Evolutionary conservation across 805 yeast genomes (phyloP).

Genomic region (Soucietia sequanensis): DNA sequence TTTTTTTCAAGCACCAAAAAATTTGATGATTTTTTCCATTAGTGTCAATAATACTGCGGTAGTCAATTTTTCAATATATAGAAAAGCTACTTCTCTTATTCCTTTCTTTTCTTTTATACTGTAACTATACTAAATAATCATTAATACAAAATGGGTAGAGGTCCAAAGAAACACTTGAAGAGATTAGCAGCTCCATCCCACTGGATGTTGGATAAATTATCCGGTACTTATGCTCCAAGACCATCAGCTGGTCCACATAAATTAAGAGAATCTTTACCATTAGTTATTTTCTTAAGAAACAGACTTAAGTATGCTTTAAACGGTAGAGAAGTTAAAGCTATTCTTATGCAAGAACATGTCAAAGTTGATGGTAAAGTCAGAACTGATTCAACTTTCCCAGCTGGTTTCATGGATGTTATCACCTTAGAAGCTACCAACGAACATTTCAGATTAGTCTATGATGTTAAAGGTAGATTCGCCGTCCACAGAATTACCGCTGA

Average conservation of each 20-base stretch:
- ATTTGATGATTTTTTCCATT: too few species aligned
- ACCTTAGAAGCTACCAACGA: constrained; percentile 32
- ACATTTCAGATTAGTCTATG: constrained; percentile 28
- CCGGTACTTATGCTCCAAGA: constrained; percentile 36
- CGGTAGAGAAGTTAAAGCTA: constrained; percentile 35
- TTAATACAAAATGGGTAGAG: constrained; percentile 21
- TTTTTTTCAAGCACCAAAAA: too few species aligned
- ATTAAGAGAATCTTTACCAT: constrained; percentile 35
- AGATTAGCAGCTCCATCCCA: constrained; percentile 38
- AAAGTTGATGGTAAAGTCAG: constrained; percentile 35
- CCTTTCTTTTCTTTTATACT: constrained; percentile 3
- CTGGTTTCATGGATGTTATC: constrained; percentile 33
- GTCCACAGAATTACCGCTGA: constrained; percentile 28
- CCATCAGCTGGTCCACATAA: constrained; percentile 35
- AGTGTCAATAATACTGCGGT: too few species aligned
- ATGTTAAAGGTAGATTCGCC: constrained; percentile 27
- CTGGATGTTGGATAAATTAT: constrained; percentile 39
- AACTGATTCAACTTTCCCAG: constrained; percentile 32
- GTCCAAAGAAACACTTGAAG: constrained; percentile 35
- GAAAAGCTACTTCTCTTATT: neutral
- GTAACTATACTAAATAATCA: constrained; percentile 2
- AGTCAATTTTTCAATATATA: too few species aligned
- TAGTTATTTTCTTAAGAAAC: constrained; percentile 33
- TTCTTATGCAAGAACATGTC: constrained; percentile 33
- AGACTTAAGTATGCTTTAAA: constrained; percentile 33